phyloP scores from a whole-genome alignment of 352 stramenopile species.

The Blastocystis sp. region DNA sequence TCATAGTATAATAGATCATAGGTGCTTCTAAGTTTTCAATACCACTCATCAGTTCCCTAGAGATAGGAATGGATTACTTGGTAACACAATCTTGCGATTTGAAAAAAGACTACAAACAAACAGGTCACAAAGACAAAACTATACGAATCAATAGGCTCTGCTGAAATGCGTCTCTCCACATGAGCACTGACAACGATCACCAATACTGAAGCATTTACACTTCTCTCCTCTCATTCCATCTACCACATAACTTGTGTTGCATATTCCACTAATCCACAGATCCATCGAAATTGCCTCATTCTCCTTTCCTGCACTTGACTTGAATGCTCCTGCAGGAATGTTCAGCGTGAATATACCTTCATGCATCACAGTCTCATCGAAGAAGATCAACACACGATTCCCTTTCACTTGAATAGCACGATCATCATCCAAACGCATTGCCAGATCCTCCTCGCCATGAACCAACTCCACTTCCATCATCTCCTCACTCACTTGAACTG shows the following conservation, averaged over 20 bases:
- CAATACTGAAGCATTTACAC: conserved; percentile 52
- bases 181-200: conserved; percentile 44
- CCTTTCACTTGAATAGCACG: neutral
- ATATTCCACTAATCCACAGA: neutral
- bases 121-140: neutral
- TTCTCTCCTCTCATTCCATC: conserved; percentile 42
- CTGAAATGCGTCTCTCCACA: conserved; percentile 58
- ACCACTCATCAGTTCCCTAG: neutral
- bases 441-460: neutral
- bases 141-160: conserved; percentile 18
- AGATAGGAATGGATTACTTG: neutral
- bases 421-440: neutral
- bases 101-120: neutral
- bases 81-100: neutral
- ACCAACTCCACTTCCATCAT: neutral
- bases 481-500: neutral
- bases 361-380: neutral
- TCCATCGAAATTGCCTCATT: neutral
- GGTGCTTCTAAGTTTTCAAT: neutral
- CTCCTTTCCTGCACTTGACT: neutral
- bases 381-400: conserved; percentile 43
- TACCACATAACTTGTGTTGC: conserved; percentile 54
- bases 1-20: neutral
- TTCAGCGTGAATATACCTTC: neutral
- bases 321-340: neutral